Evolutionary conservation across 495 filamentous ascomycete genomes (phyloP).

Genomic region (Chaetomium fimeti): DNA sequence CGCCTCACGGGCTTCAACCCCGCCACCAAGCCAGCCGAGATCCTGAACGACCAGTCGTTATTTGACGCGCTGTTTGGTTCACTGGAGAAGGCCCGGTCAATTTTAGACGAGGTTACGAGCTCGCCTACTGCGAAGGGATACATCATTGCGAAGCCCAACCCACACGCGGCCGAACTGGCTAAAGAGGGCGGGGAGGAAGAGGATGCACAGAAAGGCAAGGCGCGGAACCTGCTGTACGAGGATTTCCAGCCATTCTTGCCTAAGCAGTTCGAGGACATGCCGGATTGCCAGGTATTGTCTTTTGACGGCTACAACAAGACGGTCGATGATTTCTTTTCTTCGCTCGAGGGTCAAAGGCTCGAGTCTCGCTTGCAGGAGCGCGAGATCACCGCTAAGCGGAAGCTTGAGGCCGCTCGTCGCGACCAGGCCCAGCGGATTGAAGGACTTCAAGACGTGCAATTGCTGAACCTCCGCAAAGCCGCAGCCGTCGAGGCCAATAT

Average conservation of each 20-base stretch:
- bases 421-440: conserved; percentile 84
- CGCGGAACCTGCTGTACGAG: conserved; percentile 68
- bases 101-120: conserved; percentile 61
- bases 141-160: conserved; percentile 74
- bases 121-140: conserved; percentile 67
- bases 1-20: conserved; percentile 65
- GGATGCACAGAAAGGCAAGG: conserved; percentile 40
- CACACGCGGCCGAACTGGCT: conserved; percentile 18
- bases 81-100: conserved; percentile 63
- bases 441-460: conserved; percentile 73
- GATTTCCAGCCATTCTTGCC: conserved; percentile 96
- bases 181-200: conserved; percentile 43
- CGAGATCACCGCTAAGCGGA: conserved; percentile 75
- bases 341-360: conserved; percentile 88
- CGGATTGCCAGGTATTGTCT: conserved; percentile 62
- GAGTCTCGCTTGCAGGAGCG: conserved; percentile 77
- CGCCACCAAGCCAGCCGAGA: conserved; percentile 60
- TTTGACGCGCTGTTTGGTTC: conserved; percentile 62
- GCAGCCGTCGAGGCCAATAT: conserved; percentile 85
- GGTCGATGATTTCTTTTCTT: conserved; percentile 95
- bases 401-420: conserved; percentile 72
- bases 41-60: conserved; percentile 63
- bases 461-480: conserved; percentile 83
- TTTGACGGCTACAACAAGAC: conserved; percentile 87
- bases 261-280: conserved; percentile 71